These are phyloP conservation scores for Malassezia sp. DNA, from an alignment of 1,284 basidiomycete genomes.

Conservation along the genomic window DNA sequence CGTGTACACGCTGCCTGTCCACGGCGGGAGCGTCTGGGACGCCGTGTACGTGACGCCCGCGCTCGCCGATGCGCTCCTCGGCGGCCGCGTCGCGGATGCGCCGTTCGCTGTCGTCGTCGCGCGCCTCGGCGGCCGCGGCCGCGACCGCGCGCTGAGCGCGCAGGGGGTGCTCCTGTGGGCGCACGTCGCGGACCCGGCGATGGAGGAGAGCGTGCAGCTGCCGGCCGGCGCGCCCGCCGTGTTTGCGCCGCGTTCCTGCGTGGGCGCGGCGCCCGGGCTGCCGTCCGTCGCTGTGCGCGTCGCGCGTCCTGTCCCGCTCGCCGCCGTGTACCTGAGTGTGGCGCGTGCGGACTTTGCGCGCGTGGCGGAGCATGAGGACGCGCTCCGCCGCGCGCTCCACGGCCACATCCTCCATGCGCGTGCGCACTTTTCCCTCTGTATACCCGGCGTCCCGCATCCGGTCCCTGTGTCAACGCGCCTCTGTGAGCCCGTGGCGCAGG, in stretches of 20 bases:
- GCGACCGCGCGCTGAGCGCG: constrained; percentile 1
- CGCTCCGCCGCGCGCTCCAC: constrained; percentile 16
- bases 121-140: background rate
- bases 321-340: constrained; percentile 26
- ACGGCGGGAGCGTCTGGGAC: constrained; percentile 4
- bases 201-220: background rate
- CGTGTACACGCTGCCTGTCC: constrained; percentile 1
- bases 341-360: constrained; percentile 18
- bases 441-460: constrained; percentile 24
- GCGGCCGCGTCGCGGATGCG: background rate
- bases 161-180: constrained; percentile 9
- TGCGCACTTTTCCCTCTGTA: background rate
- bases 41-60: constrained; percentile 9
- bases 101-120: constrained; percentile 8
- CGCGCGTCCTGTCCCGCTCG: constrained; percentile 18
- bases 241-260: background rate
- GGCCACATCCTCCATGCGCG: constrained; percentile 26
- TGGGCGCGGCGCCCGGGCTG: background rate
- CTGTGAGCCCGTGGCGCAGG: constrained; percentile 38
- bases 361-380: constrained; percentile 15
- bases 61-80: constrained; percentile 5
- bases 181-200: constrained; percentile 6
- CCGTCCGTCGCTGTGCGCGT: constrained; percentile 2
- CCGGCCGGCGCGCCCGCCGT: background rate
- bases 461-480: too few relatives aligned